Base-by-base conservation (phyloP, 2,329 filamentous ascomycete genomes). In the Sarocladium oryzae region DNA sequence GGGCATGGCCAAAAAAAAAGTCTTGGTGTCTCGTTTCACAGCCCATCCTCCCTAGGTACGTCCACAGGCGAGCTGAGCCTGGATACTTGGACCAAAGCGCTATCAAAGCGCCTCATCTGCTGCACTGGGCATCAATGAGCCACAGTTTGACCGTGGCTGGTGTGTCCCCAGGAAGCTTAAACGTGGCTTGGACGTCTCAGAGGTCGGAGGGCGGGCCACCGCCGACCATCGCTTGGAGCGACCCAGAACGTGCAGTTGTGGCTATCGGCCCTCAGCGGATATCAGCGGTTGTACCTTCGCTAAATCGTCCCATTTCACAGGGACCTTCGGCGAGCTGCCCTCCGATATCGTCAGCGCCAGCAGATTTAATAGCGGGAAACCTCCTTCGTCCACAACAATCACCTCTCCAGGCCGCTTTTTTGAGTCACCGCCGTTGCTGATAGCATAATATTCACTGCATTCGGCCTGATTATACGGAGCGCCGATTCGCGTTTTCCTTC, bases 201-300 rank as follows among this genome's bases (percentile, higher is more conserved):
- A n/a, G n/a, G n/a, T n/a, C n/a, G n/a, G n/a, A n/a, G n/a, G n/a
- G n/a, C n/a, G n/a, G n/a, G n/a, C n/a, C n/a, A 20, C 18, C 36
- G n/a, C 33, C 45, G 48, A 40, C 32, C 21, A 40, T 43, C 21
- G 37, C 38, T 38, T 33, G 10, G 21, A 30, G 32, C 20, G 18
- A 40, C 10, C 36, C 35, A 10, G 21, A 38, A 18, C 21, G 36
- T 21, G 40, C 37, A 10, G 24, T 41, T 20, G 26, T 26, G 28
- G 13, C 32, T 26, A 49, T 28, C 53, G 54, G 54, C 45, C 52
- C 52, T 16, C 46, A 55, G 54, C 54, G 54, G 54, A 35, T 55
- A 55, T 40, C 50, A 41, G 52, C 54, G 54, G 54, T 18, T 37
- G 36, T 49, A 24, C n/a, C 41, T 38, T 10, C 24, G 11, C 48